Evolutionary conservation across 805 yeast genomes (phyloP).

Genomic region (Hanseniaspora hatyaiensis): DNA sequence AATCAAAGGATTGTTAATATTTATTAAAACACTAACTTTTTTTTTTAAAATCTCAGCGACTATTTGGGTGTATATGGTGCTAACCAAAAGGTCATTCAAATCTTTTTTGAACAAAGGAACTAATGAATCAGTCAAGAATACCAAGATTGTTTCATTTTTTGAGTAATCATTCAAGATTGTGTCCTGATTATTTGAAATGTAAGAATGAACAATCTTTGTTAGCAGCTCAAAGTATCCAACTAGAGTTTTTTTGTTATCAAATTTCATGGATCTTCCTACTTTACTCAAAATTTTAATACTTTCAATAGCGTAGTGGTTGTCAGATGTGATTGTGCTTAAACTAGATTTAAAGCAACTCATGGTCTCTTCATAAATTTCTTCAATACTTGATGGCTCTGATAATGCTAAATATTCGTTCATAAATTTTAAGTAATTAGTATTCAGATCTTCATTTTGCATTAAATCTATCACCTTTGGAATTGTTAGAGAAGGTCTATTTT

Average conservation of each 20-base stretch:
- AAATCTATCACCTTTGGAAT: slow-evolving; percentile 47
- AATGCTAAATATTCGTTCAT: slow-evolving; percentile 50
- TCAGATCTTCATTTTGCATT: not conserved
- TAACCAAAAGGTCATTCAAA: not conserved
- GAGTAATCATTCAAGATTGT: not conserved
- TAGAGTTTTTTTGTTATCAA: not conserved
- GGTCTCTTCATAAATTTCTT: slow-evolving; percentile 61
- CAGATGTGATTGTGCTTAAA: slow-evolving; percentile 21
- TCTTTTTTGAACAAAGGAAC: slow-evolving; percentile 7
- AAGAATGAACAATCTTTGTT: not conserved
- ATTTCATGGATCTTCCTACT: not conserved
- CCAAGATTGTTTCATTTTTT: not conserved
- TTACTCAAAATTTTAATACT: not conserved
- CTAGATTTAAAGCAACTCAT: slow-evolving; percentile 51
- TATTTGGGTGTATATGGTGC: not conserved
- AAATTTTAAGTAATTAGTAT: slow-evolving; percentile 30
- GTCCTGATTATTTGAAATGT: not conserved
- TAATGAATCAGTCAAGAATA: not conserved
- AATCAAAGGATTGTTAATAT: not conserved
- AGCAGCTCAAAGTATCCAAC: not conserved
- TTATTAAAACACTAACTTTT: not conserved
- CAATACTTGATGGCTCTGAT: slow-evolving; percentile 63
- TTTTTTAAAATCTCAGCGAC: slow-evolving; percentile 3
- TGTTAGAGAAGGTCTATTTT: slow-evolving; percentile 65
- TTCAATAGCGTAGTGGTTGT: not conserved